A percentile compares a stretch with the other conserved stretches of the same genome.
Conservation (phyloP, 441 rosid genomes). For the Melastoma candidum region DNA sequence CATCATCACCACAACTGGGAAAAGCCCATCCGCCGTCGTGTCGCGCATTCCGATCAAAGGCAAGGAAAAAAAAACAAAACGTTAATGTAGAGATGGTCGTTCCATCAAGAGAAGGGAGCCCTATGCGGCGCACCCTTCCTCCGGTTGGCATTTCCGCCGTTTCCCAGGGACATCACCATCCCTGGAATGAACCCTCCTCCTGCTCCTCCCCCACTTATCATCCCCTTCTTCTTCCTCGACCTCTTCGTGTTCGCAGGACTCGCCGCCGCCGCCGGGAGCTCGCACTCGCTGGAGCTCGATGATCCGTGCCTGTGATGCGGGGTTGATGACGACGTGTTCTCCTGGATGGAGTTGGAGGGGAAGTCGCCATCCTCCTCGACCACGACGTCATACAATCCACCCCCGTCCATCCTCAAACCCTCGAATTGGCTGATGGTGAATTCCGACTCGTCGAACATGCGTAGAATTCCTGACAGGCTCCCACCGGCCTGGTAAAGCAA, state of each 20-base stretch:
- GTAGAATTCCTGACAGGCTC: constrained; percentile 49
- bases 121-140: constrained; percentile 20
- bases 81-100: no score
- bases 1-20: no score
- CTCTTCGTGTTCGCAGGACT: constrained; percentile 13
- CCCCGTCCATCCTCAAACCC: constrained; percentile 42
- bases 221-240: constrained; percentile 19
- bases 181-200: constrained; percentile 23
- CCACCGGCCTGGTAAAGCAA: constrained; percentile 42
- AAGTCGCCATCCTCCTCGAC: constrained; percentile 39
- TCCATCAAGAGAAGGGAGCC: constrained; percentile 13
- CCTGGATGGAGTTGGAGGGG: constrained; percentile 31
- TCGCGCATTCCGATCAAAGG: no score
- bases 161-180: constrained; percentile 9
- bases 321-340: constrained; percentile 17
- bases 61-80: no score
- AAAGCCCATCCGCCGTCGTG: no score
- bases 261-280: no score
- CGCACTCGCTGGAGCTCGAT: constrained; percentile 22
- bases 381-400: constrained; percentile 26
- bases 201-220: constrained; percentile 6
- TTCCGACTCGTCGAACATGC: constrained; percentile 45
- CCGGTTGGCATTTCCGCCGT: constrained; percentile 8
- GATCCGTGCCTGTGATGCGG: constrained; percentile 21
- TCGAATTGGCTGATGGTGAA: constrained; percentile 53